Conservation (phyloP, 345 rosid genomes). For the Arabidopsis thaliana region DNA sequence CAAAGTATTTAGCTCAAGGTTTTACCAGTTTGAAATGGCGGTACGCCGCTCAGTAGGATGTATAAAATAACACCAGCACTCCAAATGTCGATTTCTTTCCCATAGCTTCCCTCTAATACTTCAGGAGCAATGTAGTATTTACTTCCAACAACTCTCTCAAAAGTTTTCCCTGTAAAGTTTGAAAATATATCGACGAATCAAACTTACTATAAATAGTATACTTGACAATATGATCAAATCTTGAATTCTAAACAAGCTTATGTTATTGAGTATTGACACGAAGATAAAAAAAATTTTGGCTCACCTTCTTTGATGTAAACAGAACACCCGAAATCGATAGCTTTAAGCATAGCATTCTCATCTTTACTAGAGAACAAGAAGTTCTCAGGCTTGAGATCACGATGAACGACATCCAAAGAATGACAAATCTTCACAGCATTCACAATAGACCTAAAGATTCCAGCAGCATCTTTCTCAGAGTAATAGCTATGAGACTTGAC, state of each 20-base stretch:
- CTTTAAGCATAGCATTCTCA: conserved; percentile 63
- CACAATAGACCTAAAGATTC: conserved; percentile 55
- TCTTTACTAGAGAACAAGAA: conserved; percentile 65
- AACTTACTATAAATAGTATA: background rate
- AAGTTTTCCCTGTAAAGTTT: conserved; percentile 48
- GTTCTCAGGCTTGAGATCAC: conserved; percentile 84
- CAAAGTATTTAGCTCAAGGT: background rate
- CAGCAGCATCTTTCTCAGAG: conserved; percentile 72
- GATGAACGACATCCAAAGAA: conserved; percentile 71
- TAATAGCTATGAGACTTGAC: conserved; percentile 50
- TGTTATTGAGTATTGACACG: background rate
- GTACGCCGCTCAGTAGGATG: conserved; percentile 69
- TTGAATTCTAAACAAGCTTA: background rate
- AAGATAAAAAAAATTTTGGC: background rate
- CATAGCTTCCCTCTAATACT: conserved; percentile 61
- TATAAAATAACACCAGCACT: conserved; percentile 84
- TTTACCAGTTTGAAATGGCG: conserved; percentile 87
- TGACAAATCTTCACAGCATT: conserved; percentile 71
- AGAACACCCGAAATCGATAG: conserved; percentile 80
- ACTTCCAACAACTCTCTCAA: conserved; percentile 47
- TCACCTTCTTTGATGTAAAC: conserved; percentile 75
- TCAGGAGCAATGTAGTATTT: conserved; percentile 86
- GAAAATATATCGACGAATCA: background rate
- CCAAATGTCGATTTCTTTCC: conserved; percentile 87
- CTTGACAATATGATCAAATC: background rate